These are phyloP conservation scores for Cercospora zeina DNA, from an alignment of 2,329 filamentous ascomycete genomes.

Conservation along the genomic window DNA sequence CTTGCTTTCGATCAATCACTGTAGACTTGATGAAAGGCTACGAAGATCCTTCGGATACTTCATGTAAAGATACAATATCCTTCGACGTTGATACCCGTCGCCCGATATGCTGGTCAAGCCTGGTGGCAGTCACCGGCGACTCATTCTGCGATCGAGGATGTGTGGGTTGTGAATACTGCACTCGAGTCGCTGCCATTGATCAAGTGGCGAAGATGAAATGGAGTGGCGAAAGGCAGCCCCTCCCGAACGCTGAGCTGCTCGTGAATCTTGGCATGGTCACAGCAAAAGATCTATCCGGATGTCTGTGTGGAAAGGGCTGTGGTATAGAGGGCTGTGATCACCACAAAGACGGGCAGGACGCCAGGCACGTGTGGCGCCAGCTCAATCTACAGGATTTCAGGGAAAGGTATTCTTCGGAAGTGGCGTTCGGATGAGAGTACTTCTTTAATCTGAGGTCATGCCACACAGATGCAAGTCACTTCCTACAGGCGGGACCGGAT, in stretches of 20 bases:
- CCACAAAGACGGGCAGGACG: background rate
- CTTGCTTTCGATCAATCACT: slow-evolving; percentile 2
- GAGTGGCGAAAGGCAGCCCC: background rate
- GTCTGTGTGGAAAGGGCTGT: background rate
- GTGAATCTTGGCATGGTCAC: background rate
- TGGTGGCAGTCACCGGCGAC: background rate
- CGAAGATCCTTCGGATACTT: background rate
- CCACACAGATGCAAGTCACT: background rate
- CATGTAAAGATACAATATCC: background rate
- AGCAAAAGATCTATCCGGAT: background rate
- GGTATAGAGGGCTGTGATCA: slow-evolving; percentile 1
- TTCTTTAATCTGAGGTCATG: background rate
- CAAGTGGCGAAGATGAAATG: slow-evolving; percentile 9
- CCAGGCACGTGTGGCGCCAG: background rate
- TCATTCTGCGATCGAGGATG: background rate
- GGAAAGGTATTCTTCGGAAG: background rate
- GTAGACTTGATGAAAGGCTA: slow-evolving; percentile 7
- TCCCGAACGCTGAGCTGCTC: background rate
- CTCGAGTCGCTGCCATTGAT: background rate
- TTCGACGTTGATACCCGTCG: background rate
- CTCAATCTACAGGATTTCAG: slow-evolving; percentile 1
- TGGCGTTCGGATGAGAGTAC: background rate
- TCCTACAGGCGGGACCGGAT: background rate
- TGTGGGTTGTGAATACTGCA: slow-evolving; percentile 5
- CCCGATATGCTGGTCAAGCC: background rate